Evolutionary conservation across 345 rosid species (phyloP).

Genomic region (Eucalyptus polyanthemos): DNA sequence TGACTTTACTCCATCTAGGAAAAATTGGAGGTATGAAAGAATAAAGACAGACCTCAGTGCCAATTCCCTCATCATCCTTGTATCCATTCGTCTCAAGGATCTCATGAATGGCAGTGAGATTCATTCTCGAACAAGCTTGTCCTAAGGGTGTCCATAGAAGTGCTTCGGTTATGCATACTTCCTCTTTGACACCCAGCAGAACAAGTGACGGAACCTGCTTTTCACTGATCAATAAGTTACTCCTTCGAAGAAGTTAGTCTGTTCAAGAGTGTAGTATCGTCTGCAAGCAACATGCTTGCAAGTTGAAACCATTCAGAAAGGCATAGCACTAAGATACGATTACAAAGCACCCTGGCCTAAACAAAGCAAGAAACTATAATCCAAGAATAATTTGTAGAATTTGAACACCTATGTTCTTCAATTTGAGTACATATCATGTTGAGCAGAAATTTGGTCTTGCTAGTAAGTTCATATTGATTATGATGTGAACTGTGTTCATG

Average conservation of each 20-base stretch:
- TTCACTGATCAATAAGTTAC: background rate
- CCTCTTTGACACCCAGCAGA: slow-evolving; percentile 22
- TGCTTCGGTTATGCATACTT: background rate
- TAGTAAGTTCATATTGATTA: background rate
- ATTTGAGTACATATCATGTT: background rate
- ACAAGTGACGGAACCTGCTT: slow-evolving; percentile 24
- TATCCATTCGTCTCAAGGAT: slow-evolving; percentile 30
- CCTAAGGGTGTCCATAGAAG: slow-evolving; percentile 20
- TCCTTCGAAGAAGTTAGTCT: background rate
- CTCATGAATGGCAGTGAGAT: slow-evolving; percentile 33
- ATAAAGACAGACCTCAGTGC: slow-evolving; percentile 20
- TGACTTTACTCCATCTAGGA: background rate
- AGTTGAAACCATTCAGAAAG: background rate
- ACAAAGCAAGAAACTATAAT: background rate
- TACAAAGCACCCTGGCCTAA: background rate
- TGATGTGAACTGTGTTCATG: background rate
- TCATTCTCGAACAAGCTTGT: slow-evolving; percentile 30
- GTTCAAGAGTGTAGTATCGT: background rate
- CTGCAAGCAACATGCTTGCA: background rate
- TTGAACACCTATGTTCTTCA: background rate
- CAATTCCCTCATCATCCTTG: slow-evolving; percentile 29
- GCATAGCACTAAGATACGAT: background rate
- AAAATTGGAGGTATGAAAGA: background rate
- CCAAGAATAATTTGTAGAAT: background rate
- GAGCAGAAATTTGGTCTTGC: background rate